These are phyloP conservation scores for Podaxis carcinomalis DNA, from an alignment of 768 basidiomycete genomes.

Conservation along the genomic window DNA sequence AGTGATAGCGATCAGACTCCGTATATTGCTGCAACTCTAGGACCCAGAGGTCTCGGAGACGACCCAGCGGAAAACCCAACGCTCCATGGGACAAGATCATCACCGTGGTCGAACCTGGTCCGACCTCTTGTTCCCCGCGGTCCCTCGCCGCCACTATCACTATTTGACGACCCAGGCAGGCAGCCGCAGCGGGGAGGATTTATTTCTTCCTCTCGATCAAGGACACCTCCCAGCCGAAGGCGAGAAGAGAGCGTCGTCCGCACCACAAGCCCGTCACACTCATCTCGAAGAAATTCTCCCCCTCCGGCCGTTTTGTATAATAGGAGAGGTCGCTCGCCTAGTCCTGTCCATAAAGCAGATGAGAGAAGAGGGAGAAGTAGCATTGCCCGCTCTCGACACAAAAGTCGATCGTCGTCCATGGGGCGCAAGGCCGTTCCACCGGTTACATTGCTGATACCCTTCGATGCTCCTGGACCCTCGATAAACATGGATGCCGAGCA, in stretches of 20 bases:
- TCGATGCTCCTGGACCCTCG: too few species aligned
- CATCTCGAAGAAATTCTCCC: neutral
- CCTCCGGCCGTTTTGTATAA: neutral
- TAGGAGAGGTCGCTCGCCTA: neutral
- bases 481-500: too few species aligned
- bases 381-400: neutral
- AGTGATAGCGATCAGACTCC: neutral
- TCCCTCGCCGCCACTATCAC: neutral
- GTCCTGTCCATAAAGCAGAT: neutral
- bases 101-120: neutral
- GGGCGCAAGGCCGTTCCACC: too few species aligned
- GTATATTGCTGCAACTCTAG: neutral
- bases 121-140: neutral
- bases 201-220: neutral
- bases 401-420: neutral
- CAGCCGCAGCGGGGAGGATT: neutral
- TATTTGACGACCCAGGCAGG: too few species aligned
- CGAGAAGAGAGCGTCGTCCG: neutral
- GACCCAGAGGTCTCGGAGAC: neutral
- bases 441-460: too few species aligned
- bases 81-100: too few species aligned
- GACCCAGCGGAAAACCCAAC: neutral
- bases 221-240: neutral
- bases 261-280: neutral
- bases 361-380: neutral